Evolutionary conservation across 768 basidiomycete species (phyloP).

Genomic region (Sutorius australiensis): DNA sequence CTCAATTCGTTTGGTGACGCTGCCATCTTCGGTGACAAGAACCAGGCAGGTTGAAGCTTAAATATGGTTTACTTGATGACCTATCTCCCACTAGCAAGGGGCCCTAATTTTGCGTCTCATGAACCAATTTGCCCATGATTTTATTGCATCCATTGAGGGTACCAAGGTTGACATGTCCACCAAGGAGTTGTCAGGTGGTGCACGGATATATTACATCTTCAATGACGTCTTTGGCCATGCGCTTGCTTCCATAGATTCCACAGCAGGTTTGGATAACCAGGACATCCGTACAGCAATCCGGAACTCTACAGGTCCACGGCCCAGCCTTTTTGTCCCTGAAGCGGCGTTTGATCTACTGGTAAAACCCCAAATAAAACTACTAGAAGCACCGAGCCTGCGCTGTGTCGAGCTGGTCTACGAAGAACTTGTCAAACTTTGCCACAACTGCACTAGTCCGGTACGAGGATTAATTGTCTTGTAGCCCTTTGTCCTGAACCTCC

Average conservation of each 20-base stretch:
- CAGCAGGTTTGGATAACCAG: conserved; percentile 83
- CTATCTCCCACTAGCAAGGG: conserved; percentile 56
- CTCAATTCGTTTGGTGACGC: conserved; percentile 94
- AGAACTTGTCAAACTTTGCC: conserved; percentile 98
- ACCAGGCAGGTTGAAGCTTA: conserved; percentile 48
- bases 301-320: conserved; percentile 95
- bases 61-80: conserved; percentile 7
- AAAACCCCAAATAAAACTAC: conserved; percentile 95
- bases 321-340: conserved; percentile 95
- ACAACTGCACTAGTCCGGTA: conserved; percentile 92
- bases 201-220: conserved; percentile 99
- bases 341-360: conserved; percentile 95
- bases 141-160: conserved; percentile 95
- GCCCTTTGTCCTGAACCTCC: conserved; percentile 7
- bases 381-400: conserved; percentile 90
- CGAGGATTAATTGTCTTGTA: conserved; percentile 24
- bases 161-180: conserved; percentile 95
- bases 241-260: conserved; percentile 84
- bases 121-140: conserved; percentile 98
- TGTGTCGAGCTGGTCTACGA: conserved; percentile 99
- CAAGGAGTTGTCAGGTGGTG: conserved; percentile 96
- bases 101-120: conserved; percentile 89
- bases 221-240: conserved; percentile 97
- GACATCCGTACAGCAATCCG: conserved; percentile 98
- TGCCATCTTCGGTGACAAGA: conserved; percentile 86